Evolutionary conservation across 257 asterid genomes (phyloP).

Genomic region (Voacanga thouarsii): DNA sequence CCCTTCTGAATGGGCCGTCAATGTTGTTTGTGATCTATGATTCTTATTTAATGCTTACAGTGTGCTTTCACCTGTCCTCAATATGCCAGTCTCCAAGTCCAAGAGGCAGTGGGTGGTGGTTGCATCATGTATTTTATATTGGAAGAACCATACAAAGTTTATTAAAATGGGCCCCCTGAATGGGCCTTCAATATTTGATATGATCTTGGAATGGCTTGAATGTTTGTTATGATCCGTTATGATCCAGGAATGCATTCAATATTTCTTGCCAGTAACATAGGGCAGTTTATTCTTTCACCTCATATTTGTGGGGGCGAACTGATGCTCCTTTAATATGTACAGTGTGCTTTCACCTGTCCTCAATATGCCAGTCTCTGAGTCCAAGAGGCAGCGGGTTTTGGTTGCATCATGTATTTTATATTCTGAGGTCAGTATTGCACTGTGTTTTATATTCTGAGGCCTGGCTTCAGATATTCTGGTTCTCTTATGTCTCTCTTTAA

Average conservation of each 20-base stretch:
- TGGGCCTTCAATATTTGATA: not conserved
- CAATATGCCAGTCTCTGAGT: slow-evolving; percentile 89
- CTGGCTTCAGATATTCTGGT: not conserved
- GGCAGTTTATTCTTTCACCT: slow-evolving; percentile 1
- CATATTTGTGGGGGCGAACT: slow-evolving; percentile 22
- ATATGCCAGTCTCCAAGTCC: slow-evolving; percentile 85
- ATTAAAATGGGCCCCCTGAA: too few relatives aligned
- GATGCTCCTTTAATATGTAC: slow-evolving; percentile 34
- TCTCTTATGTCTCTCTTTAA: not conserved
- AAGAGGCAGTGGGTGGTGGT: slow-evolving; percentile 95
- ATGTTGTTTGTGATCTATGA: slow-evolving; percentile 10
- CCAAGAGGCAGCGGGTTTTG: slow-evolving; percentile 90
- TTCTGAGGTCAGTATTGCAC: slow-evolving; percentile 74
- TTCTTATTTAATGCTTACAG: slow-evolving; percentile 44
- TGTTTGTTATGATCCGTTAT: not conserved
- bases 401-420: slow-evolving; percentile 90
- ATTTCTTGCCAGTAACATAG: not conserved
- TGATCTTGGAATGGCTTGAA: not conserved
- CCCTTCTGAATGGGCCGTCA: not conserved
- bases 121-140: slow-evolving; percentile 85
- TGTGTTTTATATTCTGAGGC: not conserved
- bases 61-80: slow-evolving; percentile 88
- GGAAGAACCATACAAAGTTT: not conserved
- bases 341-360: slow-evolving; percentile 93
- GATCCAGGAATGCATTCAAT: not conserved